These are phyloP conservation scores for Heimioporus sp. DNA, from an alignment of 768 basidiomycete species.

Conservation along the genomic window DNA sequence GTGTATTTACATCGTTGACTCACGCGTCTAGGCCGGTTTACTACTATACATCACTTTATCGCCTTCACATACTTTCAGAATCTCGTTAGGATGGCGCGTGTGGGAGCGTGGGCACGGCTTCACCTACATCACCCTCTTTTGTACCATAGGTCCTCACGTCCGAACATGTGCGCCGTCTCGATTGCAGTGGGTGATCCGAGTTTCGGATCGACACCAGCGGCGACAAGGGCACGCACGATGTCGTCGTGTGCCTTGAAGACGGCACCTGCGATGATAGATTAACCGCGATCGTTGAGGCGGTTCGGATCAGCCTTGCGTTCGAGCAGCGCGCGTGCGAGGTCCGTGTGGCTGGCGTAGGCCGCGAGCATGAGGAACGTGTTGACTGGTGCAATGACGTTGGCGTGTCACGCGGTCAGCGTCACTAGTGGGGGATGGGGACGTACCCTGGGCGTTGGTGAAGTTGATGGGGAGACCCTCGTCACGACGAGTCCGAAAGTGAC, in stretches of 20 bases:
- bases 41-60: slow-evolving; percentile 42
- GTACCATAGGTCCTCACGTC: slow-evolving; percentile 51
- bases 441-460: slow-evolving; percentile 71
- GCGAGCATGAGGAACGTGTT: slow-evolving; percentile 81
- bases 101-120: too few species aligned
- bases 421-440: neutral
- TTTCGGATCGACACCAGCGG: slow-evolving; percentile 58
- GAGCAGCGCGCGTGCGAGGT: slow-evolving; percentile 53
- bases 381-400: slow-evolving; percentile 40
- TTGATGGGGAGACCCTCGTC: slow-evolving; percentile 70
- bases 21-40: too few species aligned
- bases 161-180: slow-evolving; percentile 68
- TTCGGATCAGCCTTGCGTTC: slow-evolving; percentile 62
- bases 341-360: slow-evolving; percentile 64
- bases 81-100: too few species aligned
- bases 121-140: too few species aligned
- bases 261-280: slow-evolving; percentile 74
- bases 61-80: slow-evolving; percentile 28
- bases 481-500: too few species aligned
- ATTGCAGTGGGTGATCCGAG: slow-evolving; percentile 66
- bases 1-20: too few species aligned
- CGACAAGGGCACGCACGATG: slow-evolving; percentile 54
- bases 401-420: neutral
- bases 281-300: slow-evolving; percentile 65
- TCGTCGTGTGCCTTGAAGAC: slow-evolving; percentile 73